phyloP scores from a whole-genome alignment of 2,329 filamentous ascomycete species.

The Trichoderma pleuroti region DNA sequence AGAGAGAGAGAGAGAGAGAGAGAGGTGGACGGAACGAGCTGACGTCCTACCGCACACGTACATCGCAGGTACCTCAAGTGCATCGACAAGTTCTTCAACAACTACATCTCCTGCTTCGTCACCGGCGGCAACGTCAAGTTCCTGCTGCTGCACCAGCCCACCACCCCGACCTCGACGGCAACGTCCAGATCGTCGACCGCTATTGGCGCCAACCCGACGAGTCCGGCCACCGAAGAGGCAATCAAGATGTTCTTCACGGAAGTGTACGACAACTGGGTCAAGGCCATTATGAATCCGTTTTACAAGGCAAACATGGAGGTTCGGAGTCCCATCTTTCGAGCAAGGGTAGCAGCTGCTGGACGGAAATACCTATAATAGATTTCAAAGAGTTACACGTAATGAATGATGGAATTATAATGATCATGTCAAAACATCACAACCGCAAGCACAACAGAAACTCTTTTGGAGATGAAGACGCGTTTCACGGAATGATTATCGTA shows the following conservation, averaged over 20 bases:
- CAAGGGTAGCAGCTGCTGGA: constrained; percentile 78
- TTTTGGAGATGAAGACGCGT: background rate
- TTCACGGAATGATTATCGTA: constrained; percentile 3
- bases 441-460: background rate
- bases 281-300: constrained; percentile 96
- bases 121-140: constrained; percentile 92
- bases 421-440: background rate
- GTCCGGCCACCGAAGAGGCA: constrained; percentile 89
- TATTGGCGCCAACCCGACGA: constrained; percentile 79
- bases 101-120: constrained; percentile 91
- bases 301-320: constrained; percentile 83
- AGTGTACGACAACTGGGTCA: constrained; percentile 95
- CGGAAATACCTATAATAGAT: constrained; percentile 81
- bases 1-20: too few relatives aligned
- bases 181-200: constrained; percentile 61
- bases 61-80: constrained; percentile 83
- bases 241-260: constrained; percentile 92
- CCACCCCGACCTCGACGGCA: constrained; percentile 38
- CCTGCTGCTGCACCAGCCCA: constrained; percentile 84
- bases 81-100: constrained; percentile 94
- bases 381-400: background rate
- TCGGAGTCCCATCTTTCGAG: constrained; percentile 79
- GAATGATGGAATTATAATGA: constrained; percentile 13
- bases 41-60: background rate
- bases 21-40: too few relatives aligned